These are phyloP conservation scores for Starmera dryadoides DNA, from an alignment of 805 yeast species.

Conservation along the genomic window DNA sequence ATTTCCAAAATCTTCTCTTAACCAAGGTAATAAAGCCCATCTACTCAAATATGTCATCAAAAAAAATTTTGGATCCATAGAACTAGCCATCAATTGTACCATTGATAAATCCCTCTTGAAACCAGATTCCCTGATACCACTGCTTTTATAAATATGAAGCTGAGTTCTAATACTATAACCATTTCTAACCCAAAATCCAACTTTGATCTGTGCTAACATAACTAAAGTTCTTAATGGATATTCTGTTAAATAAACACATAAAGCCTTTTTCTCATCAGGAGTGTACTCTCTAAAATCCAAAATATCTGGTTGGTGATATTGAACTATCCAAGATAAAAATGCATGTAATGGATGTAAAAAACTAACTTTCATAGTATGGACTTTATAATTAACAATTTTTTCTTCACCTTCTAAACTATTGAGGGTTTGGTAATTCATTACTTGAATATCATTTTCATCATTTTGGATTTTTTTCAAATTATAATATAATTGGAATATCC, in stretches of 20 bases:
- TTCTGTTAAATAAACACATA: slow-evolving; percentile 40
- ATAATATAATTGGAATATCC: slow-evolving; percentile 1
- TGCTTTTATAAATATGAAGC: slow-evolving; percentile 66
- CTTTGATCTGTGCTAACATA: slow-evolving; percentile 72
- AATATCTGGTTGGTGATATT: slow-evolving; percentile 29
- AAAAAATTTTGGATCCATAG: slow-evolving; percentile 48
- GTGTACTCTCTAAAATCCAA: slow-evolving; percentile 7
- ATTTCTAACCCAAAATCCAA: slow-evolving; percentile 92
- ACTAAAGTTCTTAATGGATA: slow-evolving; percentile 75
- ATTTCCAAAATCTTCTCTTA: slow-evolving; percentile 31
- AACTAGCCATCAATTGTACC: slow-evolving; percentile 53
- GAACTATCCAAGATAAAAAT: slow-evolving; percentile 63
- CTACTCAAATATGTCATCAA: slow-evolving; percentile 54
- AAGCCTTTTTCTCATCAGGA: slow-evolving; percentile 9
- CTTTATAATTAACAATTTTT: slow-evolving; percentile 31
- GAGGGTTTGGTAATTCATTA: slow-evolving; percentile 6
- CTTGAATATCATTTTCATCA: slow-evolving; percentile 5
- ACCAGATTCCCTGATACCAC: slow-evolving; percentile 78
- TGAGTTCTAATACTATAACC: slow-evolving; percentile 80
- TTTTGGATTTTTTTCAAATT: neutral
- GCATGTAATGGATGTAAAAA: slow-evolving; percentile 79
- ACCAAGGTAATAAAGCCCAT: slow-evolving; percentile 62
- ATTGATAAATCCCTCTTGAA: slow-evolving; percentile 71
- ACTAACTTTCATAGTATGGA: slow-evolving; percentile 45
- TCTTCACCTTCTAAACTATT: slow-evolving; percentile 18